phyloP scores from a whole-genome alignment of 2,329 filamentous ascomycete species.

The Alternaria gansuensis region DNA sequence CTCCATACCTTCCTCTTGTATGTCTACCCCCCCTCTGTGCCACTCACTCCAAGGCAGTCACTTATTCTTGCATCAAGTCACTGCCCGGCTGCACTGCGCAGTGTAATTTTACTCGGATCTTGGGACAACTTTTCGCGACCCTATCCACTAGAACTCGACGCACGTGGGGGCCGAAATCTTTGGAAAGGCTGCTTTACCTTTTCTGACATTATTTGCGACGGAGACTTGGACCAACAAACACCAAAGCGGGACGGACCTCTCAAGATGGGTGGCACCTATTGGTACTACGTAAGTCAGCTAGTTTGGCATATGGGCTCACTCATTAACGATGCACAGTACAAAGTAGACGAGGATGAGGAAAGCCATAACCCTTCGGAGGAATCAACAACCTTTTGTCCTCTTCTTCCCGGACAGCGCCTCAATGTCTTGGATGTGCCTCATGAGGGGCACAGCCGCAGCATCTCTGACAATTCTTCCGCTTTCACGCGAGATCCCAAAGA shows the following conservation, averaged over 20 bases:
- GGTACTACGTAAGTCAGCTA: slow-evolving; percentile 80
- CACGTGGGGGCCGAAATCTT: slow-evolving; percentile 74
- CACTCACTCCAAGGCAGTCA: slow-evolving; percentile 27
- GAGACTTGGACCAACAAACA: slow-evolving; percentile 63
- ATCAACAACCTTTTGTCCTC: slow-evolving; percentile 80
- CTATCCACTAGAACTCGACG: slow-evolving; percentile 84
- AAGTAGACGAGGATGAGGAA: slow-evolving; percentile 82
- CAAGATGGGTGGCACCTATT: slow-evolving; percentile 92
- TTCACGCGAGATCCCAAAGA: slow-evolving; percentile 81
- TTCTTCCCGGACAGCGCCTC: slow-evolving; percentile 85
- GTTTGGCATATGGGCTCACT: background rate
- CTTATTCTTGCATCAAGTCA: slow-evolving; percentile 45
- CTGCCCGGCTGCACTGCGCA: slow-evolving; percentile 61
- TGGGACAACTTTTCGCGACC: slow-evolving; percentile 91
- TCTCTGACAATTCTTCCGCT: slow-evolving; percentile 71
- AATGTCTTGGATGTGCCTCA: slow-evolving; percentile 84
- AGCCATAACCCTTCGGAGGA: slow-evolving; percentile 76
- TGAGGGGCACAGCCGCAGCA: slow-evolving; percentile 69
- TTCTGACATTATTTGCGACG: slow-evolving; percentile 84
- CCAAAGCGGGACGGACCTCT: slow-evolving; percentile 77
- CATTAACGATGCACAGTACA: slow-evolving; percentile 68
- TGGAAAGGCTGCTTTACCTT: slow-evolving; percentile 92
- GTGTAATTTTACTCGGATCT: slow-evolving; percentile 84
- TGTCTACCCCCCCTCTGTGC: slow-evolving; percentile 35
- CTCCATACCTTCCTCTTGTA: slow-evolving; percentile 69